Base-by-base conservation (phyloP, 1,284 basidiomycete species). In the Agroathelia rolfsii region DNA sequence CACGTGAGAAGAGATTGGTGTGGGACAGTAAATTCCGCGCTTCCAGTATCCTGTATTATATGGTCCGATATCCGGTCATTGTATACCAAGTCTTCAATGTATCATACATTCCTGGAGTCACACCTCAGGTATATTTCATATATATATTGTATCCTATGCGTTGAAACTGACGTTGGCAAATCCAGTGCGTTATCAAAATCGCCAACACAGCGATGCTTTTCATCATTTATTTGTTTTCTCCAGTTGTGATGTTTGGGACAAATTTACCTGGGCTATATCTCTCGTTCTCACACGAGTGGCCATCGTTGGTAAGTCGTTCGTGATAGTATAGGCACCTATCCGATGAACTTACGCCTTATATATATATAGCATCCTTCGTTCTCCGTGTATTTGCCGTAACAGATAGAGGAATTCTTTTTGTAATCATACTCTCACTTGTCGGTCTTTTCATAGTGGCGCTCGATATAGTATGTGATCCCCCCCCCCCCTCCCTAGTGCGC, bases 191-290 rank as follows among this genome's bases (percentile, higher is more conserved):
- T n/a, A n/a, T n/a, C n/a, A n/a, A n/a, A n/a, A n/a, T n/a, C n/a
- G n/a, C n/a, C n/a, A n/a, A n/a, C n/a, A n/a, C n/a, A n/a, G n/a
- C n/a, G n/a, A n/a, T n/a, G 27, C 13, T 15, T 28, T 12, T 11
- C 5, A 26, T 15, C 24, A 15, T 17, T 6, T 15, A 8, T 28
- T 18, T 9, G 14, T 28, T 12, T 11, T 5, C 20, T 10, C 5
- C 14, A 28, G 27, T n/a, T 28, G 27, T 28, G 20, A 6, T n/a
- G 27, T 18, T 28, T 17, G 16, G 8, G 16, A 28, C 27, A 15
- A 15, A 15, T 28, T 18, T n/a, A 28, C 27, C 20, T 28, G 27
- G 27, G 27, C 27, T 28, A 28, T 28, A 11, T 15, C 27, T 28
- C 27, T 28, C 11, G 13, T 28, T 13, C 27, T n/a, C 10, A 28